Evolutionary conservation across 2,329 filamentous ascomycete genomes (phyloP), one percentile per base, ranked within the genome.

Genomic region (Rhytidhysteron rufulum): DNA sequence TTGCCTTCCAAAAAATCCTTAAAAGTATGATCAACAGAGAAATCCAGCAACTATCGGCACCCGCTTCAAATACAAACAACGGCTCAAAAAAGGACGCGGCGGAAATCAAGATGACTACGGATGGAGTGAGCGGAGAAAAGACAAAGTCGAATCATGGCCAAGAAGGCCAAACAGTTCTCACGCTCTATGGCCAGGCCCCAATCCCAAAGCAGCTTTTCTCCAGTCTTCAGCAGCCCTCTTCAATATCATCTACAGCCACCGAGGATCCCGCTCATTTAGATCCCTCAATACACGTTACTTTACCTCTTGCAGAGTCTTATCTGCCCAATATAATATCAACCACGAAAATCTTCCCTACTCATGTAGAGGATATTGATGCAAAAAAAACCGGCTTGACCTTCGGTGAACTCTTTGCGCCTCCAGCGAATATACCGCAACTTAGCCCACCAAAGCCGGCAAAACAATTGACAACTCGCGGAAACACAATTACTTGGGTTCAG

Each of bases 171-270:
- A 69, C 81, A 13, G 83, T 91, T 5, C 71, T 96, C 42, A 91
- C 87, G 1, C 71, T 95, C 1, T 83, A 82, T 50, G 88, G 87
- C 40, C 85, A 82, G 50, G 85, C 85, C 30, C 81, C 83, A 2
- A 81, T 82, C 33, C 77, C 86, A 25, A 84, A 82, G 51, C 86
- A 91, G 44, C 72, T 96, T 4, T 96, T 93, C 62, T 95, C 91
- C 4, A 95, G 90, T 63, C 71, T 95, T 36, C 86, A 85, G 49
- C 73, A 78, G 40, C 67, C 71, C 10, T 46, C 57, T 2, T 62
- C 67, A 24, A 55, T 71, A 31, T 42, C 60, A n/a, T 18, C 53
- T 13, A 61, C 64, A 2, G 51, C 59, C 32, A 58, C 58, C 27
- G 51, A 61, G 19, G 55, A 60, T n/a, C 35, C 60, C 31, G 54